Evolutionary conservation across 352 stramenopile genomes (phyloP).

Genomic region (Pythium dissotocum): DNA sequence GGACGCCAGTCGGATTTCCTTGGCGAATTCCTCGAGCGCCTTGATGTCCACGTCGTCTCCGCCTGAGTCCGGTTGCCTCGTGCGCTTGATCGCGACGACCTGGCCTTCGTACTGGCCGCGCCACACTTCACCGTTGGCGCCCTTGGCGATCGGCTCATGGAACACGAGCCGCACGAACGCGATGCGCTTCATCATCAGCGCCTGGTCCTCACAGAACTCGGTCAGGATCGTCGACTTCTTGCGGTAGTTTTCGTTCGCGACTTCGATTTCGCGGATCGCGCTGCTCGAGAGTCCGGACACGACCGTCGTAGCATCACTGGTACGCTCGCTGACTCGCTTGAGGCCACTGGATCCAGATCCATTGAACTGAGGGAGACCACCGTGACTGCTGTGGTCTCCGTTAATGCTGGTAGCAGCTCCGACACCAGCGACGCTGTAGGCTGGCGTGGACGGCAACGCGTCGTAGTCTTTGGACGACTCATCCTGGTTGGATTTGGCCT

Average conservation of each 20-base stretch:
- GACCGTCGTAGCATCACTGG: constrained; percentile 9
- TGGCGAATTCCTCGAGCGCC: constrained; percentile 27
- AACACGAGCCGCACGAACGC: constrained; percentile 10
- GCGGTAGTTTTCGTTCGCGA: constrained; percentile 15
- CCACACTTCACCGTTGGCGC: constrained; percentile 11
- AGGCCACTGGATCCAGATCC: background rate
- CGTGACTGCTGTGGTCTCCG: background rate
- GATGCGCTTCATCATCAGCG: constrained; percentile 17
- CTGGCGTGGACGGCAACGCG: background rate
- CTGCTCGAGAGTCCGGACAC: background rate
- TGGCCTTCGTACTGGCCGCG: constrained; percentile 7
- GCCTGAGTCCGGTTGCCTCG: background rate
- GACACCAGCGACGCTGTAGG: background rate
- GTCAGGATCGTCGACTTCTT: constrained; percentile 11
- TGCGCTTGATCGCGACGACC: constrained; percentile 1
- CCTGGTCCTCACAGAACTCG: constrained; percentile 16
- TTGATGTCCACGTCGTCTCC: constrained; percentile 13
- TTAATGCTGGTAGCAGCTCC: background rate
- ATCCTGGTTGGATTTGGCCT: constrained; percentile 7
- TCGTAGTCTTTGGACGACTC: background rate
- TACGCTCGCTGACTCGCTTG: background rate
- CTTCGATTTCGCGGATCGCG: constrained; percentile 2
- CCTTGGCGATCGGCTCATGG: constrained; percentile 3
- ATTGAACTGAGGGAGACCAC: background rate
- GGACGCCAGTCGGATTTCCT: constrained; percentile 33